These are phyloP conservation scores for Tylopilus cervinicoccineus DNA, from an alignment of 768 basidiomycete genomes.

Conservation along the genomic window DNA sequence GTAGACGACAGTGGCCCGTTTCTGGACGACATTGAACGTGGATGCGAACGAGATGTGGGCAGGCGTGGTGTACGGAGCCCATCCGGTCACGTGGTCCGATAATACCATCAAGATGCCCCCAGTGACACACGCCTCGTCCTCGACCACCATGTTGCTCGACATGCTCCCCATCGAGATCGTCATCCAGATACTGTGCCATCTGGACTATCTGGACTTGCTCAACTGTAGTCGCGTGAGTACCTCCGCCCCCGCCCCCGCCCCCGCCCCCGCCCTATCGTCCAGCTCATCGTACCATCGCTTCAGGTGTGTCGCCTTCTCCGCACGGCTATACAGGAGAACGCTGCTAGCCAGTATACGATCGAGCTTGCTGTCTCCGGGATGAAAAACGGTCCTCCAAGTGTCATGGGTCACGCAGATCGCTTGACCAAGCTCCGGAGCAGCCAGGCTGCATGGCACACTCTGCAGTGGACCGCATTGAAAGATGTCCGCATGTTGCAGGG, in stretches of 20 bases:
- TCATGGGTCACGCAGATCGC: constrained; percentile 29
- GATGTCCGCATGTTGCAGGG: constrained; percentile 40
- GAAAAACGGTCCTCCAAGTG: constrained; percentile 34
- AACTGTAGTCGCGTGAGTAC: constrained; percentile 26
- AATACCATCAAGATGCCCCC: background rate
- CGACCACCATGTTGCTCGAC: constrained; percentile 10
- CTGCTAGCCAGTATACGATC: constrained; percentile 39
- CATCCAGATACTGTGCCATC: constrained; percentile 17
- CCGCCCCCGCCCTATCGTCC: background rate
- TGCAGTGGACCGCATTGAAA: constrained; percentile 32
- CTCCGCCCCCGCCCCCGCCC: background rate
- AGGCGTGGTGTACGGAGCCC: background rate
- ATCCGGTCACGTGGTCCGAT: constrained; percentile 20
- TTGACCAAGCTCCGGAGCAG: constrained; percentile 37
- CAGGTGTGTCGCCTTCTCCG: constrained; percentile 36
- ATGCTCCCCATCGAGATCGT: constrained; percentile 25
- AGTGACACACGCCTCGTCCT: too few relatives aligned
- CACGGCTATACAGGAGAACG: constrained; percentile 25
- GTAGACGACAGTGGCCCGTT: constrained; percentile 25
- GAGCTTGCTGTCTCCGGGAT: constrained; percentile 44
- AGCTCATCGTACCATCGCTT: background rate
- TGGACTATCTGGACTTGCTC: constrained; percentile 24
- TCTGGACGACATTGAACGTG: constrained; percentile 26
- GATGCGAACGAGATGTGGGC: constrained; percentile 2
- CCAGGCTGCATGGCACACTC: constrained; percentile 37